A percentile compares a stretch with the other conserved stretches of the same genome.
phyloP scores from a whole-genome alignment of 192 early-diverging fungal genomes.

The Backusella sp. region DNA sequence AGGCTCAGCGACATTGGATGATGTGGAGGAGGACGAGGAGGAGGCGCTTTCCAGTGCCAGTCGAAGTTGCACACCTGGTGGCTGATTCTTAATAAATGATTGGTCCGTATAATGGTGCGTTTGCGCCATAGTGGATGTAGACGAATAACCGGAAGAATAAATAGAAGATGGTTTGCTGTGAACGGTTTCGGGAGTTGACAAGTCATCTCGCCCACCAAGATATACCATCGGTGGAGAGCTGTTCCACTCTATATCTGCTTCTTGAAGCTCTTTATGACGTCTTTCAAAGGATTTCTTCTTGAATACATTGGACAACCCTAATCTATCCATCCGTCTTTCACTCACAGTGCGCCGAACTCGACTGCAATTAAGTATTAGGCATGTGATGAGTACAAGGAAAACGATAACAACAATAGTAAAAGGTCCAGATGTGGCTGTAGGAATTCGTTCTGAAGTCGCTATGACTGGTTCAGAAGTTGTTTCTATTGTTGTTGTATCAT shows the following conservation, averaged over 20 bases:
- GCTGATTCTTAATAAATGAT: slow-evolving; percentile 3
- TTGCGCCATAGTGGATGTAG: neutral
- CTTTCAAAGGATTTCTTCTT: slow-evolving; percentile 8
- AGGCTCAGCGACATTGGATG: neutral
- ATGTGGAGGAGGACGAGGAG: neutral
- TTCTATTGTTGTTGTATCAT: neutral
- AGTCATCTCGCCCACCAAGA: neutral
- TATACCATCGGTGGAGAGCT: neutral
- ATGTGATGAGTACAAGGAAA: slow-evolving; percentile 8
- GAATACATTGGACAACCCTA: neutral
- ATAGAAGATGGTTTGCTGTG: neutral
- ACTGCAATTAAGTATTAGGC: slow-evolving; percentile 11
- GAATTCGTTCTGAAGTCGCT: neutral
- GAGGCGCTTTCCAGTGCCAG: slow-evolving; percentile 3
- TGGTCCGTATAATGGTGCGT: slow-evolving; percentile 4
- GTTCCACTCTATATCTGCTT: slow-evolving; percentile 7
- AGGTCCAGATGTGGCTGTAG: slow-evolving; percentile 1
- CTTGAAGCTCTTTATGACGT: slow-evolving; percentile 11
- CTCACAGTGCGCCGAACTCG: neutral
- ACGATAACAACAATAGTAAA: neutral
- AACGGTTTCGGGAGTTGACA: neutral
- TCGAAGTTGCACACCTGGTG: neutral
- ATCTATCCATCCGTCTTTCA: slow-evolving; percentile 9
- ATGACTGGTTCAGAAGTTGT: neutral
- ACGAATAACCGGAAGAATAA: slow-evolving; percentile 4